Evolutionary conservation across 177 flowering plant genomes (phyloP).

Genomic region (Telopea speciosissima): DNA sequence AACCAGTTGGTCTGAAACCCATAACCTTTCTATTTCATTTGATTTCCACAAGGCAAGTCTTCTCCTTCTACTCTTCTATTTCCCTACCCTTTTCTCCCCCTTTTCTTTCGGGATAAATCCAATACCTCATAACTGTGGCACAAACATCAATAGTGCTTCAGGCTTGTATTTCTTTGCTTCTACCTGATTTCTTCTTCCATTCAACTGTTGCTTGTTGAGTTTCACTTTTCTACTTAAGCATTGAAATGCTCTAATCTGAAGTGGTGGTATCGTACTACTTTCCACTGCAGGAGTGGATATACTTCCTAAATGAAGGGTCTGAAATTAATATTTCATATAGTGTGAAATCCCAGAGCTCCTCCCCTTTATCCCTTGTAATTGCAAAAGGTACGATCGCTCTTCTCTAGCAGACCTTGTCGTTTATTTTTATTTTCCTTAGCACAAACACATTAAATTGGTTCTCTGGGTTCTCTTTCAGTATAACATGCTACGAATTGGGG

Average conservation of each 20-base stretch:
- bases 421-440: not conserved
- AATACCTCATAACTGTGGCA: not conserved
- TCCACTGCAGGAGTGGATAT: constrained; percentile 61
- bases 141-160: not conserved
- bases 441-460: not conserved
- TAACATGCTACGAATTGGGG: not conserved
- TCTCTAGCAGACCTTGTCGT: not conserved
- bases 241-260: constrained; percentile 1
- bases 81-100: not conserved
- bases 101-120: not conserved
- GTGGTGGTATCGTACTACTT: constrained; percentile 2
- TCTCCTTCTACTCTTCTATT: not conserved
- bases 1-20: constrained; percentile 48
- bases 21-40: constrained; percentile 26
- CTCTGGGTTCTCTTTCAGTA: not conserved
- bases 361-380: constrained; percentile 49
- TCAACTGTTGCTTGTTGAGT: not conserved
- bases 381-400: constrained; percentile 43
- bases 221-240: not conserved
- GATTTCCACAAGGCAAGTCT: constrained; percentile 45
- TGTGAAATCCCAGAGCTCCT: constrained; percentile 33
- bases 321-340: constrained; percentile 43
- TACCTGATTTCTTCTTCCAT: not conserved
- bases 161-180: not conserved
- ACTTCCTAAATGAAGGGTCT: constrained; percentile 60